Base-by-base conservation (phyloP, 2,329 filamentous ascomycete genomes). In the Monosporascus cannonballus region DNA sequence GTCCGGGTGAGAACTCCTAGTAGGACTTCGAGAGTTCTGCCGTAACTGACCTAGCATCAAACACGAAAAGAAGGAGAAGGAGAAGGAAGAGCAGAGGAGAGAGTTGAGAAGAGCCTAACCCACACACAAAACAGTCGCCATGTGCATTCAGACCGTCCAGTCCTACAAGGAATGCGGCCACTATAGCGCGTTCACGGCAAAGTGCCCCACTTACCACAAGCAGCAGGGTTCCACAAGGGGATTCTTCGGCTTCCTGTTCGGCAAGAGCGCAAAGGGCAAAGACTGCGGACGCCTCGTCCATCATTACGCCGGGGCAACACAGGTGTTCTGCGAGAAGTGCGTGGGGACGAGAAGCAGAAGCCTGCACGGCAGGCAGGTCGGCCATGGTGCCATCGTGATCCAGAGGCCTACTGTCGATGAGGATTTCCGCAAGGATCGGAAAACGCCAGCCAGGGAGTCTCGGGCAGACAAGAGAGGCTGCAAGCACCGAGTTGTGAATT, bases 231-330 rank as follows among this genome's bases (percentile, higher is more conserved):
- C 50, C n/a, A 49, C 57, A 15, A 58, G 45, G 15, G 51, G 59
- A 4, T 51, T 64, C 34, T 37, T 63, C 9, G 54, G 59, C 1
- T 42, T 54, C 34, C n/a, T 65, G 14, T 59, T 64, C 18, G 14
- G 49, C 6, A 46, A 37, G 18, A 5, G 25, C 15, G 53, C 15
- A 37, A 52, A 52, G 11, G 58, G 47, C 37, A 55, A 58, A 41
- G 15, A 63, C 42, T 66, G 64, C 49, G 62, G 61, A 3, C 56
- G 52, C 38, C 51, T 64, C 7, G 30, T 64, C 17, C 62, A 61
- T 15, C 53, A 61, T 20, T 42, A 61, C 42, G 38, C 56, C 6
- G 36, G 54, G 1, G 42, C 46, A 9, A 9, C n/a, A 3, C 38
- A 54, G 2, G 37, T 47, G 1, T 62, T 60, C 48, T 65, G 64